Evolutionary conservation across 1,284 basidiomycete genomes (phyloP), one percentile per base, ranked within the genome.

Genomic region (Cryptococcus sp.): DNA sequence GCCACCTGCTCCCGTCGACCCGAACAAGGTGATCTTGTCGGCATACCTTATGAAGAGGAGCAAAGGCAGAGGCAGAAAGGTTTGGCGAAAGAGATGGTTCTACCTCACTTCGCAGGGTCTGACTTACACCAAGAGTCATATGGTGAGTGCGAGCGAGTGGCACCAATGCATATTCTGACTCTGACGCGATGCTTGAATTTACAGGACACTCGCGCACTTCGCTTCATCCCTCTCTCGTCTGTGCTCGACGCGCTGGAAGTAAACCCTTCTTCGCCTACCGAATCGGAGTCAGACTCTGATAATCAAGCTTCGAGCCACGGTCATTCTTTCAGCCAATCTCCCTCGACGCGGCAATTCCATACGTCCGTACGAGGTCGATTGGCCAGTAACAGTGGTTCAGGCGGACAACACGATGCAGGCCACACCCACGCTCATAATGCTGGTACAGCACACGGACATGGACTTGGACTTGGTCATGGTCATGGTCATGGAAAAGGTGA

Each of bases 21-120:
- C 84, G 6, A 81, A 84, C 22, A 93, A 91, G 79, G 81, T 87
- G 48, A 86, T 96, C 30, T 73, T 93, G 5, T 86, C 88, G 30
- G 93, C 93, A 2, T 99, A 99, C 76, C 81, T 99, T 61, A 95
- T 96, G 90, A 99, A 99, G 76, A 62, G 69, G 54, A 71, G 69
- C 48, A 93, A 93, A 76, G 93, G 93, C 46, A 87, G 87, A 51
- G 91, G 95, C 66, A 85, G 94, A 68, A 88, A 91, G 69, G 90
- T 87, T 60, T 99, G 96, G 96, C 84, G 93, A 58, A 99, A 99
- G 80, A 82, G 92, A 46, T 94, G 90, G 90, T 94, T 94, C 70
- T 86, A 89, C 55, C 81, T 95, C 25, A 91, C 88, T 35, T 85
- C 85, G 38, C 89, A 91, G 70, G 89, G 86, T 69, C 79, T 95